Percentiles rank a stretch among this genome's conserved stretches.
Conservation (phyloP, 345 rosid species). For the Gossypium herbaceum region DNA sequence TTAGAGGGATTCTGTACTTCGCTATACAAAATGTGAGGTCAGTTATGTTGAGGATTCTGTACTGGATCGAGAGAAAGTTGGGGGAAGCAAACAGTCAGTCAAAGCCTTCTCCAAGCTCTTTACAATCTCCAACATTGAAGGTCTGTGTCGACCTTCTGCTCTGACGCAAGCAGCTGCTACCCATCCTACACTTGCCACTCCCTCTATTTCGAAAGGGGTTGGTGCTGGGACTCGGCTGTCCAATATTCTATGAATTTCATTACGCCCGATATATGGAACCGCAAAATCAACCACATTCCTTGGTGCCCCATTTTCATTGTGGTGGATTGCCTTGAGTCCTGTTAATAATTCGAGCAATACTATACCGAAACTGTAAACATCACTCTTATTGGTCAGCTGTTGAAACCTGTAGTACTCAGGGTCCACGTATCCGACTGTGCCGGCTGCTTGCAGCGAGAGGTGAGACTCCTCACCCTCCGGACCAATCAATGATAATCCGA, state of each 20-base stretch:
- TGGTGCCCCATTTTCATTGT: slow-evolving; percentile 38
- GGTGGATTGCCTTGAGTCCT: slow-evolving; percentile 58
- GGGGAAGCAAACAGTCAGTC: slow-evolving; percentile 35
- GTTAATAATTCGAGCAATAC: slow-evolving; percentile 63
- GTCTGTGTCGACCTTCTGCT: slow-evolving; percentile 49
- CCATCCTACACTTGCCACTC: slow-evolving; percentile 52
- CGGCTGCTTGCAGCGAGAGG: slow-evolving; percentile 61
- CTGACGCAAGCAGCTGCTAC: slow-evolving; percentile 60
- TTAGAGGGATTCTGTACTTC: not conserved
- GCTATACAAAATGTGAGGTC: slow-evolving; percentile 4
- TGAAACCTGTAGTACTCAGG: slow-evolving; percentile 77
- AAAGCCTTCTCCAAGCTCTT: slow-evolving; percentile 54
- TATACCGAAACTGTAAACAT: slow-evolving; percentile 75
- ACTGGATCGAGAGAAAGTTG: slow-evolving; percentile 33
- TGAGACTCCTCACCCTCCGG: slow-evolving; percentile 53
- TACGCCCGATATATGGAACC: slow-evolving; percentile 53
- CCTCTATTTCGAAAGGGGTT: slow-evolving; percentile 68
- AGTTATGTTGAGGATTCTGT: slow-evolving; percentile 32
- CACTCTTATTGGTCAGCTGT: slow-evolving; percentile 58
- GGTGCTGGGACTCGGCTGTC: slow-evolving; percentile 66
- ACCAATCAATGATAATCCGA: slow-evolving; percentile 67
- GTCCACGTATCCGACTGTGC: slow-evolving; percentile 77
- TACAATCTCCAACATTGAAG: slow-evolving; percentile 56
- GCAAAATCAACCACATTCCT: slow-evolving; percentile 65
- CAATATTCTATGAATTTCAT: slow-evolving; percentile 62